These are phyloP conservation scores for Fusarium incarnatum DNA, from an alignment of 2,329 filamentous ascomycete genomes.

Conservation along the genomic window DNA sequence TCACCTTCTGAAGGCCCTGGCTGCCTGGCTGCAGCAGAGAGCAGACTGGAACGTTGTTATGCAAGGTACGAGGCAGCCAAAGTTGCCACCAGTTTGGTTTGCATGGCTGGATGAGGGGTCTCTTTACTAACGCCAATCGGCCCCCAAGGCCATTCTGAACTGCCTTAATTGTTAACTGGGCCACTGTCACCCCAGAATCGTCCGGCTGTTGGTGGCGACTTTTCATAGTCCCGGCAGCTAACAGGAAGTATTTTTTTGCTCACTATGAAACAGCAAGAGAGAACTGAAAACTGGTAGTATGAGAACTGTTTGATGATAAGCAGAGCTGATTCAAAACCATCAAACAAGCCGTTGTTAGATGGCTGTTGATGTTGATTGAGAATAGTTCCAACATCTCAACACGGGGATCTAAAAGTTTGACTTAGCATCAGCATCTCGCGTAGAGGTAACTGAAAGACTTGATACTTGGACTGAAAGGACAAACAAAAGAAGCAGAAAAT, in stretches of 20 bases:
- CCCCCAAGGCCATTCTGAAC: conserved; percentile 29
- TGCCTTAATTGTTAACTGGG: conserved; percentile 30
- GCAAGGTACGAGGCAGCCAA: conserved; percentile 44
- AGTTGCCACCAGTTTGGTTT: conserved; percentile 26
- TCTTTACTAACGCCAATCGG: conserved; percentile 30
- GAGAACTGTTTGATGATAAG: conserved; percentile 11
- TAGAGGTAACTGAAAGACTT: not conserved
- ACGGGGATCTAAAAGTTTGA: conserved; percentile 3
- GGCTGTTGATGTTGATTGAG: conserved; percentile 35
- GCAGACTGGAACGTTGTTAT: conserved; percentile 37
- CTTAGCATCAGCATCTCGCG: not conserved
- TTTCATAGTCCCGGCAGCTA: conserved; percentile 19
- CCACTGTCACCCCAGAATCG: conserved; percentile 26
- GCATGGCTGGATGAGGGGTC: conserved; percentile 25
- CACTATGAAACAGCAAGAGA: conserved; percentile 10
- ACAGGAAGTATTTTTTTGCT: conserved; percentile 7
- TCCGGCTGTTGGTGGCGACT: conserved; percentile 29
- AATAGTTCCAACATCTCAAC: conserved; percentile 25
- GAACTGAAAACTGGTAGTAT: not conserved
- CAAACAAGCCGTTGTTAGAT: not conserved
- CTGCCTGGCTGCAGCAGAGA: conserved; percentile 41
- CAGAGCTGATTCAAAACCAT: not conserved
- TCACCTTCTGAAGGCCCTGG: conserved; percentile 29
- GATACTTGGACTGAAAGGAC: not conserved
- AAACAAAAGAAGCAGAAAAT: not conserved